A percentile compares a stretch with the other conserved stretches of the same genome.
Evolutionary conservation across 139 green algal genomes (phyloP).

Genomic region (Chlamydomonas asymmetrica): DNA sequence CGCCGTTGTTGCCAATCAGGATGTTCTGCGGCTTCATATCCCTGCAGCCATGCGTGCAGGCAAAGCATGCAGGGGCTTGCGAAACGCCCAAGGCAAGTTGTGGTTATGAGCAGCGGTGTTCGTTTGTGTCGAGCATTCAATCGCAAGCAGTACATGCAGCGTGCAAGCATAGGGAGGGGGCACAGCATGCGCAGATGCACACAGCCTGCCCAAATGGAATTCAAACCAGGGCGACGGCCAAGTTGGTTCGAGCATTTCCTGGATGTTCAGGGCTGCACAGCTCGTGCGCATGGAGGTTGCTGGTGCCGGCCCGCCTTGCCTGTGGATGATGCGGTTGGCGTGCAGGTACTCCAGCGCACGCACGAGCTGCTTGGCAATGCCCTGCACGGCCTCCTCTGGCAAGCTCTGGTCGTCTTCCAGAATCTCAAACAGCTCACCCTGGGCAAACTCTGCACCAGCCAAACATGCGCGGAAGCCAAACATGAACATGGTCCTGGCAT

Average conservation of each 20-base stretch:
- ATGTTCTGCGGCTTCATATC: conserved; percentile 95
- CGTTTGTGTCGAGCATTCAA: not conserved
- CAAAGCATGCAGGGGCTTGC: not conserved
- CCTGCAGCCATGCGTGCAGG: conserved; percentile 29
- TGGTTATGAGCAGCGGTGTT: not conserved
- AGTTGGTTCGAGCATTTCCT: too few relatives aligned
- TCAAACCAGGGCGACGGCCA: too few relatives aligned
- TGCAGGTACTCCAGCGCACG: conserved; percentile 94
- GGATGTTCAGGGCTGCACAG: too few relatives aligned
- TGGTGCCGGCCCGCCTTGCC: too few relatives aligned
- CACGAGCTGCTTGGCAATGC: conserved; percentile 92
- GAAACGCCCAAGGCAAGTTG: not conserved
- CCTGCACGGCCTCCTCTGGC: conserved; percentile 79
- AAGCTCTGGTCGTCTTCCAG: conserved; percentile 92
- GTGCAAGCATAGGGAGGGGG: too few relatives aligned
- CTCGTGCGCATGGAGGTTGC: too few relatives aligned
- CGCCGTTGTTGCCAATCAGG: conserved; percentile 67
- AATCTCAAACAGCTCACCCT: conserved; percentile 98
- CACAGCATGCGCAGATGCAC: too few relatives aligned
- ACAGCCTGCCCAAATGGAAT: too few relatives aligned
- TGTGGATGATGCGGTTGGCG: conserved; percentile 89
- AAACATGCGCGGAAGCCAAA: too few relatives aligned
- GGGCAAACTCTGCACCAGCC: conserved; percentile 80
- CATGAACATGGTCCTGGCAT: too few relatives aligned
- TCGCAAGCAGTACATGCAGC: too few relatives aligned